Evolutionary conservation across 1,284 basidiomycete species (phyloP), one percentile per base, ranked within the genome.

Genomic region (Sparassis latifolia): DNA sequence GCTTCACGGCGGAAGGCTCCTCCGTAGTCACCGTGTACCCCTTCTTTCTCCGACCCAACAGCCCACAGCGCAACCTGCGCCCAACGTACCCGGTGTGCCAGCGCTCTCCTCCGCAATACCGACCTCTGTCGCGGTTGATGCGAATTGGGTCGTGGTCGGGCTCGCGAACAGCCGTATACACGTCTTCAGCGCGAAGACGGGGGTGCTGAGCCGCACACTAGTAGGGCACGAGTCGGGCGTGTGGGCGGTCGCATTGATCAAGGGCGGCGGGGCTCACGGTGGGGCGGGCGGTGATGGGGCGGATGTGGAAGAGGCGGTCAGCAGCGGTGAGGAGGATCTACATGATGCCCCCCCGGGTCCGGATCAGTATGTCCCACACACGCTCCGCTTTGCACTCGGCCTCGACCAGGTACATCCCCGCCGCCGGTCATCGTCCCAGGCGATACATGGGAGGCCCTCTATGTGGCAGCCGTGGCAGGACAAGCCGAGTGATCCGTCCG

Each of bases 131-230:
- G 90, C 92, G 1, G 77, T 97, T 53, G 90, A 97, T 67, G 71
- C 78, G 29, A 82, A 90, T 48, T 92, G 86, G 79, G 83, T 98
- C 60, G 85, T 96, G 40, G 87, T 95, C 29, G 95, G 92, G 1
- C 87, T 97, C 65, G 90, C 92, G 10, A 96, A 90, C 66, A 80
- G 82, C 58, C 84, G 86, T 57, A 89, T 98, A 43, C 90, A 94
- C 63, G 79, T 97, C 29, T 97, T 96, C 69, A 86, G 85, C 58
- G 84, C 89, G 1, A 73, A 73, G 39, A 90, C 89, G 0, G 96
- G 95, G 0, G 79, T 87, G 4, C 82, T 90, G 46, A 77, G 79
- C 32, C 78, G 86, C 43, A 92, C 89, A 0, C 78, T 99, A 2
- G 74, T 82, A 1, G 96, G 94, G 0, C 95, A 97, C 68, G 84